These are phyloP conservation scores for Polyplosphaeria fusca DNA, from an alignment of 495 filamentous ascomycete species.

Conservation along the genomic window DNA sequence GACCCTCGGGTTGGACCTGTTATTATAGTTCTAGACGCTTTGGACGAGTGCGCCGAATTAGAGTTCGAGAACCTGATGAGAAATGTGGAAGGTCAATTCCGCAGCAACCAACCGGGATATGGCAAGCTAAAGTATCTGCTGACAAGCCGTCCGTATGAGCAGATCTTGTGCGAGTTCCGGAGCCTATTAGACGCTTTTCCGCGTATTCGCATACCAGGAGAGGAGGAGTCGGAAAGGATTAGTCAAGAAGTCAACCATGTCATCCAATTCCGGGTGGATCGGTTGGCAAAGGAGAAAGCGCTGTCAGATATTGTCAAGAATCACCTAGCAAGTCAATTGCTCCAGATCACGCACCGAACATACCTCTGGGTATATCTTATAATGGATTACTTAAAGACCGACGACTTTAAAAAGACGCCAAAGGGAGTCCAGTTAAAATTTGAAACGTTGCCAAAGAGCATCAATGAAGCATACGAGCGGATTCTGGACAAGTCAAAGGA, in stretches of 20 bases:
- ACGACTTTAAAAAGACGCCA: neutral
- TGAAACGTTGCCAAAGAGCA: neutral
- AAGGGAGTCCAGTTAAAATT: neutral
- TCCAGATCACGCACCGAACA: neutral
- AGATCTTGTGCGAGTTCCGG: conserved; percentile 1
- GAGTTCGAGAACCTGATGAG: neutral
- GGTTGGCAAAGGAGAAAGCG: neutral
- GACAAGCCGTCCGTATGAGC: conserved; percentile 18
- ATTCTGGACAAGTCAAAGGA: neutral
- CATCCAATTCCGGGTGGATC: neutral
- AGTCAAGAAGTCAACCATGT: neutral
- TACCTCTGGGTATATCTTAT: neutral
- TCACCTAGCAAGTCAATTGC: neutral
- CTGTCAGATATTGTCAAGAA: no score
- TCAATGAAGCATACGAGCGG: neutral
- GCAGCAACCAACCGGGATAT: neutral
- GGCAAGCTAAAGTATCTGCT: conserved; percentile 10
- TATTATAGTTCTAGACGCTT: conserved; percentile 11
- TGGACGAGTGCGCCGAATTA: conserved; percentile 19
- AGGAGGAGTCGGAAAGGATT: neutral
- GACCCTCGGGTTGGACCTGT: conserved; percentile 10
- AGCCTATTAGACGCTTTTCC: neutral
- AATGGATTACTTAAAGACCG: neutral
- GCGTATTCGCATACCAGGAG: neutral
- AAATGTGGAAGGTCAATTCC: neutral